Evolutionary conservation across 192 early-diverging fungal genomes (phyloP), one percentile per base, ranked within the genome.

Genomic region (Endogone sp.): DNA sequence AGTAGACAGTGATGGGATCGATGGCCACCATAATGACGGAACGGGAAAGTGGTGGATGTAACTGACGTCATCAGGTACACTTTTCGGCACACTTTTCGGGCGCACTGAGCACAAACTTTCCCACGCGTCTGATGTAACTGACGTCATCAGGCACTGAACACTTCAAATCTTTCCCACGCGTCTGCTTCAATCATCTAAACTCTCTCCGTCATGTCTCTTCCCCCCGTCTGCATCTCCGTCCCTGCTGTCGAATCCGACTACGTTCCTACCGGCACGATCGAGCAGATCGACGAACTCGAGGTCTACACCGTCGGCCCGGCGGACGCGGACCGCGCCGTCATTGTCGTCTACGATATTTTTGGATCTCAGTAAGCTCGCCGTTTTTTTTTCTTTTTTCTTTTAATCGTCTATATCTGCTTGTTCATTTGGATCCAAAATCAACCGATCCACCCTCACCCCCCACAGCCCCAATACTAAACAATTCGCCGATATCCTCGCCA

Each of bases 301-400:
- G 68, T 73, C 31, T 77, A 77, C 26, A 59, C 37, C 22, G 68
- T 67, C 59, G 76, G 76, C 16, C 67, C 71, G 20, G 64, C 65
- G 60, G 62, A 56, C 55, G 56, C 89, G 28, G 82, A 86, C 80
- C 84, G 85, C 13, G 87, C 79, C n/a, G 65, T 92, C 63, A 55
- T 92, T 3, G 75, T 84, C 69, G 82, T 86, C 73, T 91, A 91
- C 64, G 91, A 92, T 63, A 79, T 92, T 63, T 92, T 90, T 73
- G 87, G 81, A 0, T 79, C 79, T 60, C 80, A 84, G 69, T 76
- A 71, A 67, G 74, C n/a, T n/a, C n/a, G n/a, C n/a, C n/a, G n/a
- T n/a, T n/a, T n/a, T n/a, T n/a, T n/a, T n/a, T n/a, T n/a, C n/a
- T n/a, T n/a, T n/a, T n/a, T n/a, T n/a, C n/a, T n/a, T n/a, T n/a